A percentile compares a stretch with the other conserved stretches of the same genome.
phyloP scores from a whole-genome alignment of 371 early-diverging fungal genomes.

The Rhizopus arrhizus region DNA sequence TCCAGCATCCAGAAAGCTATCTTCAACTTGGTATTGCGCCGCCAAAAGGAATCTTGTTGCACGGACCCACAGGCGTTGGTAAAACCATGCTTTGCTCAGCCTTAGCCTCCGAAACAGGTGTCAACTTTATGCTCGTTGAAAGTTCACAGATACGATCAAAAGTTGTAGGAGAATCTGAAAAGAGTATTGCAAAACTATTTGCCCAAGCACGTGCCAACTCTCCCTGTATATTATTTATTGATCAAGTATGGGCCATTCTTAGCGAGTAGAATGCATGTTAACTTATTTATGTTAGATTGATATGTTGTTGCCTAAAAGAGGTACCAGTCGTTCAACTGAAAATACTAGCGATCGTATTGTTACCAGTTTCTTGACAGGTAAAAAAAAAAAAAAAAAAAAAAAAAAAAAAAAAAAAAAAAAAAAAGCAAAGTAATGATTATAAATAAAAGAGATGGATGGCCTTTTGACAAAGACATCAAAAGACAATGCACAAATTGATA shows the following conservation, averaged over 20 bases:
- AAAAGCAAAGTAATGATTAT: not conserved
- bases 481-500: constrained; percentile 55
- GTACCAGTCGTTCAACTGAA: constrained; percentile 69
- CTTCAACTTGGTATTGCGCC: constrained; percentile 87
- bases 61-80: constrained; percentile 99
- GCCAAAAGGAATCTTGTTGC: constrained; percentile 95
- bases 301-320: constrained; percentile 69
- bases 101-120: constrained; percentile 80
- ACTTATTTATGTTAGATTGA: constrained; percentile 57
- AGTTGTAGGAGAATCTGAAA: constrained; percentile 83
- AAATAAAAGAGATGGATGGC: constrained; percentile 77
- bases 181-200: constrained; percentile 73
- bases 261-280: not conserved
- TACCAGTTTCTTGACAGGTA: constrained; percentile 78
- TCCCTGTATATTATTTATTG: constrained; percentile 84
- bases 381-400: constrained; percentile 8
- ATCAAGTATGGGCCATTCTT: constrained; percentile 56
- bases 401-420: not conserved
- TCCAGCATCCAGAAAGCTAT: constrained; percentile 86
- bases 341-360: constrained; percentile 82
- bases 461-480: constrained; percentile 56
- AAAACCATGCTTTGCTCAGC: constrained; percentile 98
- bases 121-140: constrained; percentile 79
- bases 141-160: constrained; percentile 80
- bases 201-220: constrained; percentile 75